A percentile compares a stretch with the other conserved stretches of the same genome.
These are phyloP conservation scores for Clarireedia monteithiana DNA, from an alignment of 2,329 filamentous ascomycete species.

Conservation along the genomic window DNA sequence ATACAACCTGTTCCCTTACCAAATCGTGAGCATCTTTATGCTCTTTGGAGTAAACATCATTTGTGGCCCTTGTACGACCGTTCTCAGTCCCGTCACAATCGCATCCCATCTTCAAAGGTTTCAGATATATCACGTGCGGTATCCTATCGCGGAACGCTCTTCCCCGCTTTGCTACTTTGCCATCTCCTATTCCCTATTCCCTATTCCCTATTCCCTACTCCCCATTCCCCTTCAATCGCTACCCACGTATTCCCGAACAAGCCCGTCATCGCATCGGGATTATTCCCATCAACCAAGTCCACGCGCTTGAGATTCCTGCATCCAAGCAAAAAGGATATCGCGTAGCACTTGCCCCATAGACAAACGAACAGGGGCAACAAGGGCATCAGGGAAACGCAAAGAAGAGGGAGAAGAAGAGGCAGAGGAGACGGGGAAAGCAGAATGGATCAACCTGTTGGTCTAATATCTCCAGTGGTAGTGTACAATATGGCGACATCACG, in stretches of 20 bases:
- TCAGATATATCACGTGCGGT: too few relatives aligned
- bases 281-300: slow-evolving; percentile 27
- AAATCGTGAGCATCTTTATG: too few relatives aligned
- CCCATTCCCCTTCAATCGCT: neutral
- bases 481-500: slow-evolving; percentile 9
- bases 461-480: slow-evolving; percentile 13
- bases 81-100: too few relatives aligned
- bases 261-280: slow-evolving; percentile 2
- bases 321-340: neutral
- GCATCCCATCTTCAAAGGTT: too few relatives aligned
- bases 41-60: too few relatives aligned
- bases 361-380: neutral
- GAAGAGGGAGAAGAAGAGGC: neutral
- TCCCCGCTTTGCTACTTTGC: too few relatives aligned
- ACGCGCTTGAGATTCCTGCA: neutral
- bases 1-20: too few relatives aligned
- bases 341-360: neutral
- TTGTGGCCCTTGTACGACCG: too few relatives aligned
- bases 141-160: too few relatives aligned
- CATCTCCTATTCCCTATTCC: too few relatives aligned
- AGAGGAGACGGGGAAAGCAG: neutral
- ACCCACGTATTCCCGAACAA: slow-evolving; percentile 18
- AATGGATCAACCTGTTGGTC: slow-evolving; percentile 13
- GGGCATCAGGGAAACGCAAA: neutral
- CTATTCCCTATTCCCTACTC: too few relatives aligned